Evolutionary conservation across 1,139 yeast species (phyloP).

Genomic region (Magnusiomyces sp.): DNA sequence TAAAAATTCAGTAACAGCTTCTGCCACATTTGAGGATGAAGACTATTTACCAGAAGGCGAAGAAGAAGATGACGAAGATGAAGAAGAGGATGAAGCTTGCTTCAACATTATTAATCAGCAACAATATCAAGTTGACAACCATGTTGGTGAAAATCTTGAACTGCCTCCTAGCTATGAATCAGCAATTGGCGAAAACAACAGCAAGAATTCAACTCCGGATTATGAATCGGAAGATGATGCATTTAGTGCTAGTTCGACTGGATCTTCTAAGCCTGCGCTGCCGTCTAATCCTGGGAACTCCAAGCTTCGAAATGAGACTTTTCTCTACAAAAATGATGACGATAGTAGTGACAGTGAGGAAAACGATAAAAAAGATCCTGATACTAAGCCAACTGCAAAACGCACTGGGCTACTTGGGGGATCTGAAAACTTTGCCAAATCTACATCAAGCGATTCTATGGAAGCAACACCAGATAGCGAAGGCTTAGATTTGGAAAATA

Average conservation of each 20-base stretch:
- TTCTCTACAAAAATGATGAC: not conserved
- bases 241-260: too few relatives aligned
- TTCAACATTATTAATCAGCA: not conserved
- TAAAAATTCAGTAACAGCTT: not conserved
- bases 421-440: not conserved
- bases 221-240: too few relatives aligned
- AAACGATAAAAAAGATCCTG: not conserved
- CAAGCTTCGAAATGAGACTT: too few relatives aligned
- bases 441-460: not conserved
- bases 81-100: not conserved
- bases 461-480: not conserved
- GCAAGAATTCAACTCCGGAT: too few relatives aligned
- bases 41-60: not conserved
- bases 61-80: not conserved
- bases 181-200: too few relatives aligned
- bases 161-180: too few relatives aligned
- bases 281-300: too few relatives aligned
- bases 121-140: not conserved
- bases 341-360: not conserved
- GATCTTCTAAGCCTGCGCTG: too few relatives aligned
- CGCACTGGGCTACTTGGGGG: slow-evolving; percentile 3
- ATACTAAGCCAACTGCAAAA: not conserved
- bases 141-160: not conserved
- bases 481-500: not conserved
- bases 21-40: not conserved